Base-by-base conservation (phyloP, 1,284 basidiomycete genomes). In the Papiliotrema fonsecae region DNA sequence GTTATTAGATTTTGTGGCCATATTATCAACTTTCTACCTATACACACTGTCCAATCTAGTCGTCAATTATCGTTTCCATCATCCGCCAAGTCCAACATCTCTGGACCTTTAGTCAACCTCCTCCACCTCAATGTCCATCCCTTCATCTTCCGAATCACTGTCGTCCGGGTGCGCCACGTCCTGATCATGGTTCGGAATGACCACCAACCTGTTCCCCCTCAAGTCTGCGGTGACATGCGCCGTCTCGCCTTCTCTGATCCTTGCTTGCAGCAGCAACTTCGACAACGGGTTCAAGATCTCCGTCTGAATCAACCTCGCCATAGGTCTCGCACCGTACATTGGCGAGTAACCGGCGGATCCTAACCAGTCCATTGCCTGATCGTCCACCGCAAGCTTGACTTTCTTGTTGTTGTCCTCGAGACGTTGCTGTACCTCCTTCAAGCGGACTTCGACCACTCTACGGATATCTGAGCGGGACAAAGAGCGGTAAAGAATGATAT, bases 221-320 rank as follows among this genome's bases (percentile, higher is more conserved):
- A 86, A 82, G 65, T 98, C 91, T 57, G 91, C 92, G 26, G 81
- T 80, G 47, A 97, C 80, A 31, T 76, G 74, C 7, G 88, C 86
- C 0, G 72, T 78, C 72, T 96, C 91, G 31, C 85, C 86, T 52
- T 97, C 91, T 42, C 83, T 79, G 49, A 96, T 77, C 44, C 83
- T 81, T 57, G 88, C 89, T 32, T 88, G 85, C 41, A 98, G 82
- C 42, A 98, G 80, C 76, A 90, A 81, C 52, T 88, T 78, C 18
- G 90, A 91, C 39, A 98, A 77, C 9, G 94, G 94, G 72, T 96
- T 93, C 61, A 98, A 80, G 41, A 98, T 78, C 69, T 97, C 90
- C 64, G 82, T 85, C 74, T 97, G 92, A 63, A 99, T 96, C 7
- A 88, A 82, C 36, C 93, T 82, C 66, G 90, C 87, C 56, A 98